Evolutionary conservation across 345 rosid species (phyloP), one percentile per base, ranked within the genome.

Genomic region (Boechera stricta): DNA sequence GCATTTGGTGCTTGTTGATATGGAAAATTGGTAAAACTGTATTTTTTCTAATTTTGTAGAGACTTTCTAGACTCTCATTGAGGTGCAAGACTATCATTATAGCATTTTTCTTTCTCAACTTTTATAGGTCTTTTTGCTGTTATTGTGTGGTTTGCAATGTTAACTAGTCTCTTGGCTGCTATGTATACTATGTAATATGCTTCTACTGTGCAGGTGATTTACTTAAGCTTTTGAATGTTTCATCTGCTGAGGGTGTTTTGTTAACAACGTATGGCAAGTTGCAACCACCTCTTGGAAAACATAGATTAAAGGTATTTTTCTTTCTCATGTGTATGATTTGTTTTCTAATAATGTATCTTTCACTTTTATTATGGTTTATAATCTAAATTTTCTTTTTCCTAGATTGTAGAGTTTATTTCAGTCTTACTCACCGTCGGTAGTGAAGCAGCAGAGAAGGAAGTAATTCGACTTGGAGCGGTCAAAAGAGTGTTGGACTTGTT

Each of bases 261-360:
- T 71, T 84, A 32, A 94, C 98, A 66, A 91, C 98, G 1, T 94
- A 88, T 76, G 98, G 98, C 42, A 90, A 87, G 82, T 77, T 94
- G 83, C 97, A 89, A 80, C 97, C 98, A 66, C 98, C 98, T 74
- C 94, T 94, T 24, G 96, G 97, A 60, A 94, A 90, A 77, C 97
- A 91, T 76, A 94, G 97, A 29, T 76, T 94, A 69, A 94, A 91
- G 96, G 98, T 91, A 75, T 65, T 64, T 6, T 2, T 55, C 69
- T 39, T 16, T 60, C 74, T 42, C 44, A 42, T 41, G 29, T 24
- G 42, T 18, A 56, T 66, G 53, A 64, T 33, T 70, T 29, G 8
- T 11, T 72, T 8, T 42, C 35, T 12, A 55, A 54, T 53, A 38
- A 10, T 39, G 32, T 64, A 75, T 41, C 24, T 53, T 75, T 42